A percentile compares a stretch with the other conserved stretches of the same genome.
phyloP scores from a whole-genome alignment of 2,329 filamentous ascomycete genomes.

The Trichoderma aggressivum region DNA sequence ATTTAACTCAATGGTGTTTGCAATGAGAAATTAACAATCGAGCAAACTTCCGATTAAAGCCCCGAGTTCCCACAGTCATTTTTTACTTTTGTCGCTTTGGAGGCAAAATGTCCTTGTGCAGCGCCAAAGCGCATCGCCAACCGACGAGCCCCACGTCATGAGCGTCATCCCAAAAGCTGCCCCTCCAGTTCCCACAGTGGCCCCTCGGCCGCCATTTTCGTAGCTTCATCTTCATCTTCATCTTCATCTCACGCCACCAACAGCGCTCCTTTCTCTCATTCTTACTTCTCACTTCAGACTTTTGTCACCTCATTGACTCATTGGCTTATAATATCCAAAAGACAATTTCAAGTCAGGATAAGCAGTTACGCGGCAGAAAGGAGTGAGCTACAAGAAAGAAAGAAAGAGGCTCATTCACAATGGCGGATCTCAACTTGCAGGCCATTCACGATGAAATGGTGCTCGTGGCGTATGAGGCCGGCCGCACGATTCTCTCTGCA shows the following conservation, averaged over 20 bases:
- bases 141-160: background rate
- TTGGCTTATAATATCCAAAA: background rate
- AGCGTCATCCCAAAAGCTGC: conserved; percentile 1
- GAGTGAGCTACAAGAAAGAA: background rate
- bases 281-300: background rate
- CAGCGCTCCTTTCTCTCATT: background rate
- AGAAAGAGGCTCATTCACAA: conserved; percentile 26
- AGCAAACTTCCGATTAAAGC: background rate
- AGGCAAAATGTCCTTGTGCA: background rate
- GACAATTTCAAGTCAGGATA: background rate
- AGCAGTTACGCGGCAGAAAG: too few species aligned
- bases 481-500: conserved; percentile 59
- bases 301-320: background rate
- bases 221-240: background rate
- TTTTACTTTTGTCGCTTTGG: background rate
- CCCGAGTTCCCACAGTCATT: background rate
- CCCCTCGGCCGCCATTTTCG: background rate
- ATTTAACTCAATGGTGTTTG: background rate
- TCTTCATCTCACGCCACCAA: background rate
- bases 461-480: conserved; percentile 59
- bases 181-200: conserved; percentile 17
- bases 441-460: conserved; percentile 61
- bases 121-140: background rate
- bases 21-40: background rate
- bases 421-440: conserved; percentile 57